A percentile compares a stretch with the other conserved stretches of the same genome.
Evolutionary conservation across 495 filamentous ascomycete genomes (phyloP).

Genomic region (Hypoxylon perforatum): DNA sequence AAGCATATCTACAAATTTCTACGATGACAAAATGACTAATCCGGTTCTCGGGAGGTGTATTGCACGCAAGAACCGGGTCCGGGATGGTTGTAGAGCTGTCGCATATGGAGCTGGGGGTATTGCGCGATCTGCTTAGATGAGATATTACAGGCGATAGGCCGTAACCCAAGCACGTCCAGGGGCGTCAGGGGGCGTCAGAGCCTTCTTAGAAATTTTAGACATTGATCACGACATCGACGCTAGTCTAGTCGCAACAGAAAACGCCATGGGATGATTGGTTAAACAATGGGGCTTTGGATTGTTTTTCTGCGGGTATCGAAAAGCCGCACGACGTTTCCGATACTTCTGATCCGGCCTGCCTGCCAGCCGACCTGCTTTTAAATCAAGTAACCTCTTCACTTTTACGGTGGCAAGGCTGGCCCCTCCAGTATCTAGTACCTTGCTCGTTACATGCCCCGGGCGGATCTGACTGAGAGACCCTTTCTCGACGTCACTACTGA

Average conservation of each 20-base stretch:
- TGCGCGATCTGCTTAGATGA: conserved; percentile 40
- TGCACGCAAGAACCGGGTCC: conserved; percentile 15
- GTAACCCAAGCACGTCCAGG: too few relatives aligned
- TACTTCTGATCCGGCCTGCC: not conserved
- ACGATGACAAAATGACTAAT: conserved; percentile 31
- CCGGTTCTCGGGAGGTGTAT: conserved; percentile 37
- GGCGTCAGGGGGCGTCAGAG: conserved; percentile 8
- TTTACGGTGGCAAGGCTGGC: not conserved
- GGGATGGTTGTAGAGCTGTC: conserved; percentile 12
- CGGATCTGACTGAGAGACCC: too few relatives aligned
- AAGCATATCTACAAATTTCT: conserved; percentile 15
- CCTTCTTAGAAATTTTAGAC: conserved; percentile 45
- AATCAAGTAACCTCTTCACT: too few relatives aligned
- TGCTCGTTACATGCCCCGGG: too few relatives aligned
- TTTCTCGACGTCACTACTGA: too few relatives aligned
- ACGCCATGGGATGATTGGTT: conserved; percentile 45
- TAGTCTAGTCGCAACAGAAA: conserved; percentile 43
- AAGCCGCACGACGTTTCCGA: conserved; percentile 20
- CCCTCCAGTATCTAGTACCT: not conserved
- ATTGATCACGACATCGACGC: conserved; percentile 54
- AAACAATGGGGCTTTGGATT: conserved; percentile 8
- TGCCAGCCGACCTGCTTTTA: too few relatives aligned
- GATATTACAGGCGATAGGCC: conserved; percentile 33
- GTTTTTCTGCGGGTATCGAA: conserved; percentile 14
- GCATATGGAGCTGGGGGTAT: conserved; percentile 38